Base-by-base conservation (phyloP, 192 early-diverging fungal genomes). In the Piromyces sp. region DNA sequence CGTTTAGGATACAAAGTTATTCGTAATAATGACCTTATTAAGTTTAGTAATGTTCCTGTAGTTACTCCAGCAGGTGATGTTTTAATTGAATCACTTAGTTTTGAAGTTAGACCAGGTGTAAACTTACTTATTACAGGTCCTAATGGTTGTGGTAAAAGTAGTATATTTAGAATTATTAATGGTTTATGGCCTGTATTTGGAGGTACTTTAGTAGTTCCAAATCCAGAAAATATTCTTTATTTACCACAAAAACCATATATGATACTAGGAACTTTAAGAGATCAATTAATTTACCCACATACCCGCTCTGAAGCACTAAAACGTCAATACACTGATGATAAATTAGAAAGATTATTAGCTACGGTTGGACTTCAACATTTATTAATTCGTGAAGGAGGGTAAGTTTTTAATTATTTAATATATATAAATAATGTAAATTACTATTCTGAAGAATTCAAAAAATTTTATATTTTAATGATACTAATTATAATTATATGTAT, bases 211-310 rank as follows among this genome's bases (percentile, higher is more conserved):
- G 89, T 91, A 79, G 92, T 90, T 81, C 94, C 94, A 16, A 89
- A 91, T 84, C 90, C 91, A 85, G 91, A 92, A 83, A 93, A 95
- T 85, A 96, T 99, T 82, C 97, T 99, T 81, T 99, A 99, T 87
- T 95, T 99, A 82, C 97, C 98, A 30, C 98, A 99, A 86, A 92
- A 96, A 38, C 98, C 98, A n/a, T 99, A 99, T 83, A 88, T 99
- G 31, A 93, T 95, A 40, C 85, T 96, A 30, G 96, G 98, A 68
- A 97, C 95, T 2, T 87, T 99, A 79, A 93, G 98, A 40, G 97
- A 98, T 87, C 93, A 93, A 83, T 91, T 99, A 82, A 97, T 98
- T 81, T 99, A 99, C 86, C 98, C 98, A 19, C 92, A 97, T 85
- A 94, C 92, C 30, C 85, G 89, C 17, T 88, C 89, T 36, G 94